Conservation (phyloP, 805 yeast species). For the Citeromyces nyonsensis region DNA sequence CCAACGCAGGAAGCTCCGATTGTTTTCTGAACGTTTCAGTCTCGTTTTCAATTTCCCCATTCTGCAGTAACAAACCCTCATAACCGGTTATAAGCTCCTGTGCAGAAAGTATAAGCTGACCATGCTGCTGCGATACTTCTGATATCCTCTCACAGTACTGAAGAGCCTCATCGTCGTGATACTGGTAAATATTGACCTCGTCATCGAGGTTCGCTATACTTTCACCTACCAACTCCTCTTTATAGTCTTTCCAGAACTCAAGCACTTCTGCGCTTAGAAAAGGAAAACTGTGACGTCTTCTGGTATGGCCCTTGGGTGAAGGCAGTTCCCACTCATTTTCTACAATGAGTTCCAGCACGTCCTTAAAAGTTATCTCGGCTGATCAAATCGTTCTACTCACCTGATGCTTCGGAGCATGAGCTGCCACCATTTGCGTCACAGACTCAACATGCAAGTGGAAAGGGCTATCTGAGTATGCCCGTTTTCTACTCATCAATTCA, state of each 20-base stretch:
- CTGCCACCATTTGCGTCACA: neutral
- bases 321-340: too few species aligned
- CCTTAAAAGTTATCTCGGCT: too few species aligned
- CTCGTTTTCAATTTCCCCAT: too few species aligned
- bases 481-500: neutral
- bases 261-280: too few species aligned
- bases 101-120: neutral
- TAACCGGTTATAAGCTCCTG: neutral
- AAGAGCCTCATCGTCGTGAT: neutral
- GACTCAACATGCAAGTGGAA: neutral
- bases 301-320: too few species aligned
- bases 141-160: constrained; percentile 2
- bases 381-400: too few species aligned
- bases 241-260: neutral
- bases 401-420: too few species aligned
- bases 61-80: neutral
- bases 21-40: too few species aligned
- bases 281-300: too few species aligned
- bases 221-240: neutral
- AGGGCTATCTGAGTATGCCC: neutral
- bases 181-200: neutral
- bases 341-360: too few species aligned
- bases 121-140: constrained; percentile 1
- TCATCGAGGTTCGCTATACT: too few species aligned
- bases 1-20: too few species aligned